phyloP scores from a whole-genome alignment of 2,329 filamentous ascomycete species.

The Pleomassaria siparia region DNA sequence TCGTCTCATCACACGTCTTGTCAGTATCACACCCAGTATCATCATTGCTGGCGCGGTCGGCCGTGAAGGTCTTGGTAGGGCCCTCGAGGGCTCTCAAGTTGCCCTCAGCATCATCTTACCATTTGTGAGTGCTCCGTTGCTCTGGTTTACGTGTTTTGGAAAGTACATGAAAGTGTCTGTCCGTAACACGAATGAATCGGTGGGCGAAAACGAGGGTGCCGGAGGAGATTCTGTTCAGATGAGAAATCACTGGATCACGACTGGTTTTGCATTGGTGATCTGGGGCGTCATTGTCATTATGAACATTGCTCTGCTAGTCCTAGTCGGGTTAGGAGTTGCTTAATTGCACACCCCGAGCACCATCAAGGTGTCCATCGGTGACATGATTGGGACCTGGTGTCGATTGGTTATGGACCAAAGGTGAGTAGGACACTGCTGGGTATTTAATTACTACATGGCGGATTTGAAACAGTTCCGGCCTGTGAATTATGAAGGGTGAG shows the following conservation, averaged over 20 bases:
- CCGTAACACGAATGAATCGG: slow-evolving; percentile 4
- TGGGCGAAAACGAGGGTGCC: slow-evolving; percentile 9
- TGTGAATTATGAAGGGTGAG: too few species aligned
- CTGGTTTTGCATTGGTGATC: slow-evolving; percentile 60
- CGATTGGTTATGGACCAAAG: too few species aligned
- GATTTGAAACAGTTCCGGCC: too few species aligned
- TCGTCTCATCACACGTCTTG: slow-evolving; percentile 72
- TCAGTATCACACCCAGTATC: slow-evolving; percentile 80
- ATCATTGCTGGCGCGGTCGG: slow-evolving; percentile 81
- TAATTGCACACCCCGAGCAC: neutral
- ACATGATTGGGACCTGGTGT: too few species aligned
- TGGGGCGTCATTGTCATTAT: slow-evolving; percentile 76
- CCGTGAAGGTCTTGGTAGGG: slow-evolving; percentile 66
- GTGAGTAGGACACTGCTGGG: too few species aligned
- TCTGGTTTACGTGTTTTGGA: slow-evolving; percentile 80
- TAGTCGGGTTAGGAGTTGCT: slow-evolving; percentile 38
- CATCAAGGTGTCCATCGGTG: too few species aligned
- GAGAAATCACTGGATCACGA: slow-evolving; percentile 70
- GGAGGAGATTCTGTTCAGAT: slow-evolving; percentile 54
- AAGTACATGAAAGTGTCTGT: slow-evolving; percentile 75
- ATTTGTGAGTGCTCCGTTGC: slow-evolving; percentile 78
- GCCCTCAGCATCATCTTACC: slow-evolving; percentile 76
- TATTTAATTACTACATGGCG: too few species aligned
- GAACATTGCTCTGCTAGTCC: slow-evolving; percentile 75
- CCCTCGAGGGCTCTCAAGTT: slow-evolving; percentile 76